Percentiles rank a stretch among this genome's conserved stretches.
Evolutionary conservation across 2,329 filamentous ascomycete genomes (phyloP).

Genomic region (Fusarium longipes): DNA sequence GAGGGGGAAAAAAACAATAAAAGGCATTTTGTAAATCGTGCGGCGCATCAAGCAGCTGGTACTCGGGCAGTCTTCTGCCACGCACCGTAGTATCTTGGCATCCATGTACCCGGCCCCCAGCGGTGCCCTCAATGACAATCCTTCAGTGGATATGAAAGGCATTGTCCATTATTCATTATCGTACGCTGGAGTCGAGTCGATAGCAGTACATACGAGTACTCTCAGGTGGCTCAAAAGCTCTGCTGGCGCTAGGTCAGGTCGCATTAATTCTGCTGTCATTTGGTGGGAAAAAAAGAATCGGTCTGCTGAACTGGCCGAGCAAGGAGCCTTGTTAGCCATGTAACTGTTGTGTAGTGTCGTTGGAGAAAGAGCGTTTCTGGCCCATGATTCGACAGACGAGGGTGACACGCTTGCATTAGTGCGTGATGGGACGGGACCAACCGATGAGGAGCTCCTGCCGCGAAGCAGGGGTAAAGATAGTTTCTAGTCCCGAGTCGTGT

Average conservation of each 20-base stretch:
- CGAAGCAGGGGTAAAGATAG: constrained; percentile 39
- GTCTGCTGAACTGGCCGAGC: constrained; percentile 41
- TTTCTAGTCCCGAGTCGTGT: background rate
- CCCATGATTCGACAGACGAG: constrained; percentile 52
- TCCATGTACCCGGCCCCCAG: constrained; percentile 20
- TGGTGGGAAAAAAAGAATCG: constrained; percentile 33
- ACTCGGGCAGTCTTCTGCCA: constrained; percentile 19
- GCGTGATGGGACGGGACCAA: constrained; percentile 59
- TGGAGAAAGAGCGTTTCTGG: constrained; percentile 38
- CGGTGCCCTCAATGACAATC: background rate
- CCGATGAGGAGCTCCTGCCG: constrained; percentile 54
- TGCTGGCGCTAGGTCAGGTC: constrained; percentile 17
- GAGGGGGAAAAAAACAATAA: background rate
- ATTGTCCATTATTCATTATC: constrained; percentile 6
- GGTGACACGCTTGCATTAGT: constrained; percentile 61
- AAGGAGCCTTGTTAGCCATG: constrained; percentile 5
- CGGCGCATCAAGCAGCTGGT: constrained; percentile 15
- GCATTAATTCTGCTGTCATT: constrained; percentile 19
- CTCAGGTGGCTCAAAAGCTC: constrained; percentile 35
- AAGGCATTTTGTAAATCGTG: constrained; percentile 6
- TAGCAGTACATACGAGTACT: background rate
- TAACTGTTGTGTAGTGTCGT: constrained; percentile 37
- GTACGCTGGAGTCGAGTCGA: background rate
- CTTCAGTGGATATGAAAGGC: constrained; percentile 8
- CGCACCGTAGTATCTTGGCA: constrained; percentile 13